Evolutionary conservation across 1,284 basidiomycete genomes (phyloP).

Genomic region (Clitocybe nebularis): DNA sequence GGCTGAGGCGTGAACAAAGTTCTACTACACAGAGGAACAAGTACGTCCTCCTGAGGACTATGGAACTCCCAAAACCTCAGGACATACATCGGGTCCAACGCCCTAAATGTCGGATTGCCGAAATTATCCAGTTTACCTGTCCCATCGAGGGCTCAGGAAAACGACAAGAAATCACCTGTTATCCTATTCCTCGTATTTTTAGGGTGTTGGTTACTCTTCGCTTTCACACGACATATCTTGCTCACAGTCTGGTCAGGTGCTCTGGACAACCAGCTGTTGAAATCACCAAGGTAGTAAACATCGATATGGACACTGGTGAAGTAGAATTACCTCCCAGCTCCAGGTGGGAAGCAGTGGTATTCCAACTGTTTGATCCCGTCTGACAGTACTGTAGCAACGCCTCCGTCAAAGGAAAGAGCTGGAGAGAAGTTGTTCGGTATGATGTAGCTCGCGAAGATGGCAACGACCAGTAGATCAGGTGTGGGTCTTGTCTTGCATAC

Average conservation of each 20-base stretch:
- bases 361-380: too few relatives aligned
- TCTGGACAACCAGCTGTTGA: slow-evolving; percentile 61
- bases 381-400: slow-evolving; percentile 28
- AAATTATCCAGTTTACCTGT: slow-evolving; percentile 71
- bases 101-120: slow-evolving; percentile 58
- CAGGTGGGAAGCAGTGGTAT: slow-evolving; percentile 6
- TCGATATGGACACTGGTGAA: slow-evolving; percentile 60
- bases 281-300: slow-evolving; percentile 56
- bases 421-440: slow-evolving; percentile 42
- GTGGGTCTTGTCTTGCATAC: too few relatives aligned
- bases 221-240: neutral
- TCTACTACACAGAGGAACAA: too few relatives aligned
- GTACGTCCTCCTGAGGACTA: too few relatives aligned
- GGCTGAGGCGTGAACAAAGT: too few relatives aligned
- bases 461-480: too few relatives aligned
- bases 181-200: slow-evolving; percentile 69
- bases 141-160: slow-evolving; percentile 28
- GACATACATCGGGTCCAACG: too few relatives aligned
- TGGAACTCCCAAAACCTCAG: too few relatives aligned
- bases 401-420: slow-evolving; percentile 46
- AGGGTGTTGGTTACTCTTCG: slow-evolving; percentile 29
- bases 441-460: too few relatives aligned
- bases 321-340: slow-evolving; percentile 47
- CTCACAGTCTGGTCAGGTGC: slow-evolving; percentile 43
- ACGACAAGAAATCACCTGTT: slow-evolving; percentile 58